Conservation (phyloP, 2,329 filamentous ascomycete species). For the Penicillium griseofulvum region DNA sequence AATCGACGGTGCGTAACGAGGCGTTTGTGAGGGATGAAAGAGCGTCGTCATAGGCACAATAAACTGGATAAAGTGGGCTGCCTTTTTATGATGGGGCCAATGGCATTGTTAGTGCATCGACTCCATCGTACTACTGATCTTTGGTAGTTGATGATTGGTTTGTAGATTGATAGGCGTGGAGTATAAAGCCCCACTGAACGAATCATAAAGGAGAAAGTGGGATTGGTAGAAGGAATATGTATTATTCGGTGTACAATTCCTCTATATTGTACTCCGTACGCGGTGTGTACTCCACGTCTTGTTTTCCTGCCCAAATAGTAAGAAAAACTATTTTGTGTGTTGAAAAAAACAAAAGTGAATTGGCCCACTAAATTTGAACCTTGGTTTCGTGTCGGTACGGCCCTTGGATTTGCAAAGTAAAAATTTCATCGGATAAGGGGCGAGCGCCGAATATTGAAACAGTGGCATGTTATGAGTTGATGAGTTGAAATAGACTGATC, state of each 20-base stretch:
- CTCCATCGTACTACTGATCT: constrained; percentile 18
- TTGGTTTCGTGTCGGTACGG: constrained; percentile 20
- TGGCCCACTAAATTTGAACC: constrained; percentile 4
- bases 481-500: background rate
- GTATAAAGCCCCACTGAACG: constrained; percentile 1
- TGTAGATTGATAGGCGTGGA: background rate
- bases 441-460: constrained; percentile 2
- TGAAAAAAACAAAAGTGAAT: background rate
- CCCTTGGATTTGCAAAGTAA: constrained; percentile 8
- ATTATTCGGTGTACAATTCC: background rate
- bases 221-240: too few species aligned
- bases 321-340: background rate
- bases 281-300: constrained; percentile 6
- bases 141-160: constrained; percentile 1
- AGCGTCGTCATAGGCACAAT: background rate
- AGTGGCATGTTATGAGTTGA: background rate
- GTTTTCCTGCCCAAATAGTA: background rate
- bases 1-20: constrained; percentile 13
- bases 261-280: background rate
- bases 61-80: constrained; percentile 2
- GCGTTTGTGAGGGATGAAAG: constrained; percentile 1
- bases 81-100: constrained; percentile 3
- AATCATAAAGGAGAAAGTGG: background rate
- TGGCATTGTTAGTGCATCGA: constrained; percentile 16
- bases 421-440: constrained; percentile 5